phyloP scores from a whole-genome alignment of 2,329 filamentous ascomycete species.

The Metarhizium rileyi region DNA sequence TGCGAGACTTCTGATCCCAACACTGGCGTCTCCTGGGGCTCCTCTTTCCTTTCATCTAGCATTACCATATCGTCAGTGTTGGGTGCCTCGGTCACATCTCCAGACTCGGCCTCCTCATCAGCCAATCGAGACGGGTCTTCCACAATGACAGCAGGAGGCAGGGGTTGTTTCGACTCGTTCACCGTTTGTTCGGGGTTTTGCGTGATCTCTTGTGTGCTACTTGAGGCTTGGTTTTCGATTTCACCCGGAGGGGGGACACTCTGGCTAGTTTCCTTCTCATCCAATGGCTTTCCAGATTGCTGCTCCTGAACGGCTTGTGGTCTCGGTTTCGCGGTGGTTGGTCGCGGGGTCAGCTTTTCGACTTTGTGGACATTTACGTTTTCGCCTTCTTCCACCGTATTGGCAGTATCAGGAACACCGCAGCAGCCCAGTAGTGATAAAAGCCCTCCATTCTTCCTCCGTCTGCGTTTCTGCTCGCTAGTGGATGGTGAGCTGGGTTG shows the following conservation, averaged over 20 bases:
- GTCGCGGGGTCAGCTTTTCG: conserved; percentile 44
- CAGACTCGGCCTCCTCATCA: conserved; percentile 14
- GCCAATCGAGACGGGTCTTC: conserved; percentile 30
- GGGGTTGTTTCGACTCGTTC: conserved; percentile 38
- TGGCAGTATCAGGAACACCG: conserved; percentile 49
- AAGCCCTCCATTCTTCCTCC: conserved; percentile 46
- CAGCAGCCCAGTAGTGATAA: conserved; percentile 59
- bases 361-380: conserved; percentile 47
- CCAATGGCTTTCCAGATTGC: conserved; percentile 27
- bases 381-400: conserved; percentile 41
- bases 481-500: conserved; percentile 42
- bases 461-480: conserved; percentile 42
- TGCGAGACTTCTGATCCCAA: conserved; percentile 25
- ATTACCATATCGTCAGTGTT: conserved; percentile 58
- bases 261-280: conserved; percentile 39
- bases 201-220: conserved; percentile 37
- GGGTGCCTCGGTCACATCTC: conserved; percentile 25
- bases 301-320: conserved; percentile 44
- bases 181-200: conserved; percentile 30
- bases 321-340: conserved; percentile 43
- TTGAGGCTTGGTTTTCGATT: conserved; percentile 34
- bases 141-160: conserved; percentile 27
- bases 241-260: conserved; percentile 25
- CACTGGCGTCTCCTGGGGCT: conserved; percentile 35
- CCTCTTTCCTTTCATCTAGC: conserved; percentile 49